phyloP scores from a whole-genome alignment of 73 alveolate species.

The Symbiodinium natans region DNA sequence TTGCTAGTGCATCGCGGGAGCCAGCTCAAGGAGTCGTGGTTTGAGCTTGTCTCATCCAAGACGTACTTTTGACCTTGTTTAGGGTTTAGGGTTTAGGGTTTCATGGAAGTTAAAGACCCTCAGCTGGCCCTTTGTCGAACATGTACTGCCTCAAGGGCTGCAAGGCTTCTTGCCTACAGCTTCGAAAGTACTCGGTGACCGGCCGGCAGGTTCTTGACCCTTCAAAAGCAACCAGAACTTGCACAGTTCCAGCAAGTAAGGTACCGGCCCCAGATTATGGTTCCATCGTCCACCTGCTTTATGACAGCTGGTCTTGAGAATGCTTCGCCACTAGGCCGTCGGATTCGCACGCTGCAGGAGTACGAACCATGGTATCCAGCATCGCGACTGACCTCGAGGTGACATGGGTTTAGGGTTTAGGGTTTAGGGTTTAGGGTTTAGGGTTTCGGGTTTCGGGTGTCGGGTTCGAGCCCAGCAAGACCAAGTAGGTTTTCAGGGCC shows the following conservation, averaged over 20 bases:
- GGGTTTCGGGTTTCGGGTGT: too few relatives aligned
- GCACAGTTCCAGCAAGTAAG: not conserved
- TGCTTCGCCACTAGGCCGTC: constrained; percentile 55
- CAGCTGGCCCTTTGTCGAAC: too few relatives aligned
- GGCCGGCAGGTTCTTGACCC: too few relatives aligned
- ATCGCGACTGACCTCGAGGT: constrained; percentile 49
- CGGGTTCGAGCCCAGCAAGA: too few relatives aligned
- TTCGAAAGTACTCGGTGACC: too few relatives aligned
- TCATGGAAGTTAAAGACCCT: not conserved
- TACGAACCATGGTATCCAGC: constrained; percentile 18
- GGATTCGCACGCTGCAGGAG: constrained; percentile 78
- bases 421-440: too few relatives aligned
- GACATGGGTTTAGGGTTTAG: too few relatives aligned
- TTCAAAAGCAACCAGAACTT: too few relatives aligned
- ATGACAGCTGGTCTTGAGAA: constrained; percentile 46
- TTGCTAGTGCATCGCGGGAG: not conserved
- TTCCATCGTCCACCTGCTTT: constrained; percentile 48
- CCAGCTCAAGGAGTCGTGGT: constrained; percentile 33
- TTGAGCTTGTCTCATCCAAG: constrained; percentile 55
- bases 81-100: not conserved
- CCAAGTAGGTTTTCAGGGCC: too few relatives aligned
- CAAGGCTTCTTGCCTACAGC: too few relatives aligned
- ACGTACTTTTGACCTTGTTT: constrained; percentile 55
- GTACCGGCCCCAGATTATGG: constrained; percentile 47
- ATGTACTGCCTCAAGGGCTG: not conserved